Evolutionary conservation across 1,284 basidiomycete species (phyloP).

Genomic region (Sporisorium iseilematis-ciliati): DNA sequence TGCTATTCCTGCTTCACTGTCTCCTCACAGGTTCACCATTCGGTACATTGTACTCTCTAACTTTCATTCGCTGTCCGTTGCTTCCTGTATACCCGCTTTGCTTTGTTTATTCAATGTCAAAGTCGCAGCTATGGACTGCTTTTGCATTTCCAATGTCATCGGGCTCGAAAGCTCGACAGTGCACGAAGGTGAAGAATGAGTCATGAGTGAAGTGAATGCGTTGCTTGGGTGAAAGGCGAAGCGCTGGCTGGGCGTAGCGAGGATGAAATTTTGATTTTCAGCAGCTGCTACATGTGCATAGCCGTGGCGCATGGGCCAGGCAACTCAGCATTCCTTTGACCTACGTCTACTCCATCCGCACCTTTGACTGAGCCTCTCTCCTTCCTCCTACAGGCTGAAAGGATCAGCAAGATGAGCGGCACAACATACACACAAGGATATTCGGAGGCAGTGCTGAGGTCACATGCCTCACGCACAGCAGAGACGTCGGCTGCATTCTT

Average conservation of each 20-base stretch:
- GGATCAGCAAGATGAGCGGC: slow-evolving; percentile 13
- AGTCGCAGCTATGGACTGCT: slow-evolving; percentile 4
- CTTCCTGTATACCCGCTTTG: slow-evolving; percentile 19
- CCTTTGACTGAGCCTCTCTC: background rate
- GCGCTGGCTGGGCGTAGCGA: no score
- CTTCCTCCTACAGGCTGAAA: background rate
- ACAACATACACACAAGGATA: slow-evolving; percentile 44
- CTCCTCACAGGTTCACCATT: background rate
- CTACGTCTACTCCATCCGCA: no score
- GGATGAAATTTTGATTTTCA: no score
- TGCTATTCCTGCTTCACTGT: background rate
- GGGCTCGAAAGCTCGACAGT: background rate
- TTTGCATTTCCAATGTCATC: background rate
- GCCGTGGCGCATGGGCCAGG: no score
- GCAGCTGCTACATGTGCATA: no score
- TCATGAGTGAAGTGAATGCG: background rate
- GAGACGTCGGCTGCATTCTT: slow-evolving; percentile 40
- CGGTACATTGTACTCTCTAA: background rate
- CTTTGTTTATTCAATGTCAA: slow-evolving; percentile 7
- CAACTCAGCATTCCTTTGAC: no score
- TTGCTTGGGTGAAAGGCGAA: background rate
- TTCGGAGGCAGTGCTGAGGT: slow-evolving; percentile 32
- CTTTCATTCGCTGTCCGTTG: background rate
- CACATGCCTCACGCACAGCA: slow-evolving; percentile 42
- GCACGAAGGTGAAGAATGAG: background rate